Evolutionary conservation across 805 yeast genomes (phyloP).

Genomic region (Schizosaccharomyces osmophilus): DNA sequence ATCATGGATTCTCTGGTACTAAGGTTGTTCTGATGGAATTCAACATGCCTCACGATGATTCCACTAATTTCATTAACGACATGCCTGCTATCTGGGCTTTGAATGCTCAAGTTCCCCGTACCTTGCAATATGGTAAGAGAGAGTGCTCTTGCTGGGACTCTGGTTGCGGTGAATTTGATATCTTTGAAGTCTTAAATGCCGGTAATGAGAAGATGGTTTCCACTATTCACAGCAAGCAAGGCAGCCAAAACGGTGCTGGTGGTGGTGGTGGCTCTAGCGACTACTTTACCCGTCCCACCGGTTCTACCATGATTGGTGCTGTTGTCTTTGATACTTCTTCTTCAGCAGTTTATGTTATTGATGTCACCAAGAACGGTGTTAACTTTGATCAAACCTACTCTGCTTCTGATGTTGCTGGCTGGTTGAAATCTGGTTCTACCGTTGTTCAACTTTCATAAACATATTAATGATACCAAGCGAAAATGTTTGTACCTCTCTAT

Average conservation of each 20-base stretch:
- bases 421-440: constrained; percentile 9
- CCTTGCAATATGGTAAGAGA: constrained; percentile 68
- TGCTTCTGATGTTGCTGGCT: constrained; percentile 18
- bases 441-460: neutral
- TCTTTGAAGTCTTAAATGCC: constrained; percentile 62
- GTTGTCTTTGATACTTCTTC: constrained; percentile 40
- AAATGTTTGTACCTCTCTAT: neutral
- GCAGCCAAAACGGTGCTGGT: constrained; percentile 21
- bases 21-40: constrained; percentile 87
- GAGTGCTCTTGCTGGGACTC: constrained; percentile 87
- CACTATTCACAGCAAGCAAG: constrained; percentile 70
- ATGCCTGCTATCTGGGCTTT: constrained; percentile 97
- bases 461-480: neutral
- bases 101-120: constrained; percentile 90
- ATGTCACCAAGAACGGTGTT: constrained; percentile 25
- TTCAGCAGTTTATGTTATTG: constrained; percentile 28
- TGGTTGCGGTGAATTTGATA: constrained; percentile 95
- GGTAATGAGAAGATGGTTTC: constrained; percentile 49
- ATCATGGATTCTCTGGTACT: constrained; percentile 76
- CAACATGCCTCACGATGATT: constrained; percentile 55
- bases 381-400: constrained; percentile 31
- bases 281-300: constrained; percentile 68
- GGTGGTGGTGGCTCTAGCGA: constrained; percentile 73
- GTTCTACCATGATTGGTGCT: constrained; percentile 64
- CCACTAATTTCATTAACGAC: constrained; percentile 39